Evolutionary conservation across 192 early-diverging fungal species (phyloP), one percentile per base, ranked within the genome.

Genomic region (Linnemannia exigua): DNA sequence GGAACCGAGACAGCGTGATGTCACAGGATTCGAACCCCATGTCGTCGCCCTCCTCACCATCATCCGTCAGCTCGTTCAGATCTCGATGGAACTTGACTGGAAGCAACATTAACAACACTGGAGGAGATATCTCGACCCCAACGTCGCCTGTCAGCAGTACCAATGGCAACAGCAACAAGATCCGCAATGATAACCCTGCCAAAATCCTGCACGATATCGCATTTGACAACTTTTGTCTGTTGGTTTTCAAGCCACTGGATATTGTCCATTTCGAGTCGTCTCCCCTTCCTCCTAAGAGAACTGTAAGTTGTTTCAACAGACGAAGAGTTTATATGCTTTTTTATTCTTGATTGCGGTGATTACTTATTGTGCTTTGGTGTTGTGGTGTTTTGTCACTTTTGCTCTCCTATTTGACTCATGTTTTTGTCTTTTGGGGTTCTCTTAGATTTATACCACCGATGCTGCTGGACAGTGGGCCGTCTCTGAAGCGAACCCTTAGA

Each of bases 221-320:
- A 1, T 78, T 95, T 71, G 95, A 96, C 72, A 95, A 95, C 77
- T 95, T 94, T 81, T 93, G 93, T 76, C 74, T 96, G 41, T 72
- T 96, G 71, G 88, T 94, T 4, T 95, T 94, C 72, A 94, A 94
- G 71, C 89, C 91, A 4, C 79, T 77, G 58, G 90, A 90, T 46
- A 94, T 96, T 17, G 92, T 93, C 14, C 91, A 94, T 70, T 88
- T 89, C 72, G 88, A 93, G 44, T 89, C 90, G 67, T 77, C 77
- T 35, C 58, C 54, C 31, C 89, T 91, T 79, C 92, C 92, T 74
- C 88, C 90, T 6, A 89, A 88, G 79, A 81, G 91, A 84, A 85
- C 75, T 22, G 92, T 93, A 89, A 88, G 87, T 74, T 28, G 2
- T 6, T 44, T 44, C 9, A 44, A 44, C 9, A 3, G 41, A 44